Conservation (phyloP, 441 rosid species). For the Pelargonium myrrhifolium region DNA sequence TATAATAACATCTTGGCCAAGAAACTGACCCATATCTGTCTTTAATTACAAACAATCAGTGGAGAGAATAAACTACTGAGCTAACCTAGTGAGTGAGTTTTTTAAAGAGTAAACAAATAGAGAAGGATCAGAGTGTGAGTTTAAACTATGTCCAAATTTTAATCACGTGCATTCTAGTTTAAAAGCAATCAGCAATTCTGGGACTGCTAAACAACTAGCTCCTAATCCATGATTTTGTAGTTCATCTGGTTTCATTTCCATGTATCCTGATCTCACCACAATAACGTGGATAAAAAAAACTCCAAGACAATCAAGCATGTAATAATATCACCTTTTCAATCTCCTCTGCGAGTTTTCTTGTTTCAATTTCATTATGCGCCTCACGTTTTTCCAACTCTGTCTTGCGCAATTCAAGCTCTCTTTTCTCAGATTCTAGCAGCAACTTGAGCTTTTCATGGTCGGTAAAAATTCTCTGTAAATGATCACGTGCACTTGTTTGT, state of each 20-base stretch:
- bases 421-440: constrained; percentile 65
- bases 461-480: constrained; percentile 57
- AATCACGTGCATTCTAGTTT: not conserved
- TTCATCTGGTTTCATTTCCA: not conserved
- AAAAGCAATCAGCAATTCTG: not conserved
- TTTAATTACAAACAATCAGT: not conserved
- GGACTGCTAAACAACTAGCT: not conserved
- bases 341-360: constrained; percentile 51
- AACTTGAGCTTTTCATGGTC: constrained; percentile 77
- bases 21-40: not conserved
- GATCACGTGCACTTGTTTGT: constrained; percentile 59
- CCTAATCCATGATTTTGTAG: no score
- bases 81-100: not conserved
- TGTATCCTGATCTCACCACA: not conserved
- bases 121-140: not conserved
- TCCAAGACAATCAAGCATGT: constrained; percentile 14
- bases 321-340: constrained; percentile 45
- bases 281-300: constrained; percentile 8
- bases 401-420: constrained; percentile 62
- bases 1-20: not conserved
- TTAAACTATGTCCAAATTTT: not conserved
- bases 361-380: constrained; percentile 65
- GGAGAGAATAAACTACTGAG: not conserved
- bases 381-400: constrained; percentile 68
- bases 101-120: not conserved